phyloP scores from a whole-genome alignment of 176 grass and related monocot species.

The Ensete ventricosum region DNA sequence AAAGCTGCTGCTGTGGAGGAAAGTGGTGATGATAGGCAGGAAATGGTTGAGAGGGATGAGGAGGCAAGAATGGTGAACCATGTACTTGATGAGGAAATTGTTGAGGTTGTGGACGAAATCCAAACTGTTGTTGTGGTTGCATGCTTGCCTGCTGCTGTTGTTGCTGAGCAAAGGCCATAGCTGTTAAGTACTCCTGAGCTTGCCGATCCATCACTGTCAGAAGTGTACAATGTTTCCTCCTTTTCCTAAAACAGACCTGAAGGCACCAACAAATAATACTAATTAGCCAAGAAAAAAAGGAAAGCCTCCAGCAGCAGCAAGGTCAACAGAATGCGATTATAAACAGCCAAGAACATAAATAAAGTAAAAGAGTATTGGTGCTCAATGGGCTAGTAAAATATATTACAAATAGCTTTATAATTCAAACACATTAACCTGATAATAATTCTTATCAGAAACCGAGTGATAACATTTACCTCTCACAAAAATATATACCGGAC shows the following conservation, averaged over 20 bases:
- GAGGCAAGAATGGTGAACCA: constrained; percentile 30
- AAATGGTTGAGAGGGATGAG: constrained; percentile 51
- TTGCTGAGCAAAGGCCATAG: constrained; percentile 70
- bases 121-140: constrained; percentile 51
- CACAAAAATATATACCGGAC: too few species aligned
- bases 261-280: background rate
- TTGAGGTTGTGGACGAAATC: constrained; percentile 62
- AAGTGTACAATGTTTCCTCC: background rate
- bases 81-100: constrained; percentile 58
- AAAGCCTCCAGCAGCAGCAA: too few species aligned
- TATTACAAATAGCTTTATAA: too few species aligned
- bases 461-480: too few species aligned
- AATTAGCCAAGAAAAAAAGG: background rate
- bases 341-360: too few species aligned
- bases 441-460: too few species aligned
- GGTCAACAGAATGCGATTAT: too few species aligned
- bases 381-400: too few species aligned
- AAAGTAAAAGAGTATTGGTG: too few species aligned
- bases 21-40: constrained; percentile 45
- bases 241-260: background rate
- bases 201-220: constrained; percentile 56
- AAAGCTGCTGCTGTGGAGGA: constrained; percentile 35
- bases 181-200: constrained; percentile 66
- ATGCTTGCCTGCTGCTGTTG: constrained; percentile 33
- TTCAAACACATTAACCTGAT: too few species aligned